Evolutionary conservation across 169 alveolate genomes (phyloP), one percentile per base, ranked within the genome.

Genomic region (Eimeria nieschulzi): DNA sequence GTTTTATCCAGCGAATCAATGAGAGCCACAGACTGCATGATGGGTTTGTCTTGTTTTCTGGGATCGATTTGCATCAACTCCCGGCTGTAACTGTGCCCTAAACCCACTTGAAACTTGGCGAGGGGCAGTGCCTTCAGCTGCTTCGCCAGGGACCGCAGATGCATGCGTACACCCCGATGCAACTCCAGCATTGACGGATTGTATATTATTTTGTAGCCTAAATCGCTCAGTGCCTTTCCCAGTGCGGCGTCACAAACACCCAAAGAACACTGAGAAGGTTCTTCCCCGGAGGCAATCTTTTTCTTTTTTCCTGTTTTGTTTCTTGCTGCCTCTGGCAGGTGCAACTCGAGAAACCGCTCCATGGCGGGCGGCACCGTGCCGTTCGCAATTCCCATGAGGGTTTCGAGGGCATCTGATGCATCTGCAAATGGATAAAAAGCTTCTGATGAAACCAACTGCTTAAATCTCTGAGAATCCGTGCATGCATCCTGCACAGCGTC

Each of bases 41-140:
- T 98, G 19, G 99, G 99, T 91, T 98, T 99, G 95, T 99, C 99
- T 86, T 98, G 98, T 82, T 99, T 97, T 93, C 98, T 96, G 17
- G 99, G 99, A 95, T 98, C 99, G 79, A 97, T 95, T 93, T 98
- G 97, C 87, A 99, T 95, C 93, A 97, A 97, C 73, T 95, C 94
- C 92, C 99, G 96, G 83, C 99, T 97, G 94, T 95, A 98, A 83
- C 98, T 91, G 86, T 91, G 94, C 25, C 94, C 94, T n/a, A 92
- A 76, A 3, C 94, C 94, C 13, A 92, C 94, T 33, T 92, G 94
- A 56, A 92, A 92, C 59, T 85, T 92, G 51, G 53, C 71, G 25
- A 92, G 21, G 7, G 85, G 83, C 15, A 86, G 61, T 9, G 76
- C 33, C 23, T 33, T 54, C 17, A 86, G 68, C 23, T 23, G 86